Base-by-base conservation (phyloP, 495 filamentous ascomycete species). In the Saxispiralis lemnorum region DNA sequence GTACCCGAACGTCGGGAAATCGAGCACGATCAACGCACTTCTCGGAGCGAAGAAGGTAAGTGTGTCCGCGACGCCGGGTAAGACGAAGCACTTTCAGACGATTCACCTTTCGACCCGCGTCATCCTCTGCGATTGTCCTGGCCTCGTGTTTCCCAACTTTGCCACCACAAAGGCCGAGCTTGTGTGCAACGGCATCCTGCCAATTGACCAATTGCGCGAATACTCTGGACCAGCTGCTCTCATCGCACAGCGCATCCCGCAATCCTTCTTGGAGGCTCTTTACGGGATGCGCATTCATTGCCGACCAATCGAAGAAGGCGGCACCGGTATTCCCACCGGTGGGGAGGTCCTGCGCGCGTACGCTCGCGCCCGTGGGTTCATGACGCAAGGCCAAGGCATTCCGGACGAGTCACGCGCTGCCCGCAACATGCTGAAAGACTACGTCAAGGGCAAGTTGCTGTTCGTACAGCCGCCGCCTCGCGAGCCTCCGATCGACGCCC, bases 31-130 rank as follows among this genome's bases (percentile, higher is more conserved):
- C 69, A 99, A 99, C 64, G 88, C 92, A 11, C 75, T 99, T 33
- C 83, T 95, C 45, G 92, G 92, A 40, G 80, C 92, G 43, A 96
- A 94, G 70, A 96, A 96, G 64, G 92, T 99, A 4, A 95, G 88
- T 1, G 92, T 99, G 33, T 96, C 92, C 32, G 77, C 88, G 20
- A 99, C 92, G 1, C 92, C 92, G 6, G 92, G 92, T 45, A 99
- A 96, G 63, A 99, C 92, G 9, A 99, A 99, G 65, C 92, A 99
- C 56, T 99, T 99, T 66, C 92, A 99, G 60, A 99, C 92, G 14
- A 85, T 99, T 50, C 88, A 93, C 59, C 71, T 96, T 38, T 86
- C 81, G 48, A 78, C 86, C 13, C 71, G 76, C 48, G 82, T 96
- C 49, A 73, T 95, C 51, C 71, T 99, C 16, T 96, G 92, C 65